A percentile compares a stretch with the other conserved stretches of the same genome.
phyloP scores from a whole-genome alignment of 2,329 filamentous ascomycete species.

The Fusarium equiseti region DNA sequence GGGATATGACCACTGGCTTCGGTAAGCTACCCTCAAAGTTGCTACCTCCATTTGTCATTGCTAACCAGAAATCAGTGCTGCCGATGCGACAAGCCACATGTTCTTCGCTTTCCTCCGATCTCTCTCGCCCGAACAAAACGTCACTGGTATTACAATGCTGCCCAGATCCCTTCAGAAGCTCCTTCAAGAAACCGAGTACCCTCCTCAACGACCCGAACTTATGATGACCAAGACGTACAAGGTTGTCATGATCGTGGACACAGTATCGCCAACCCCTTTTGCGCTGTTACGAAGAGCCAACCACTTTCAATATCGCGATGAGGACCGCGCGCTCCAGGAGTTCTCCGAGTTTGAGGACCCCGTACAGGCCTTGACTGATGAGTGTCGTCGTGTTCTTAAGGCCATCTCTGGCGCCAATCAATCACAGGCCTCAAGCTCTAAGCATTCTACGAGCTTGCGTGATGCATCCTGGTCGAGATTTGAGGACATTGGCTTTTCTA shows the following conservation, averaged over 20 bases:
- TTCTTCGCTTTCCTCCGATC: conserved; percentile 98
- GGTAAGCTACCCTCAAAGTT: conserved; percentile 61
- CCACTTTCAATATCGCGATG: conserved; percentile 94
- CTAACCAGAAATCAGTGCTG: conserved; percentile 71
- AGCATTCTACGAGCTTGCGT: conserved; percentile 77
- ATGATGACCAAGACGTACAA: conserved; percentile 86
- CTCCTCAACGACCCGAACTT: conserved; percentile 80
- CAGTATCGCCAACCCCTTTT: conserved; percentile 94
- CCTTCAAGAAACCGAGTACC: conserved; percentile 93
- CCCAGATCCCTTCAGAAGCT: conserved; percentile 93
- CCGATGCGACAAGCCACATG: conserved; percentile 94
- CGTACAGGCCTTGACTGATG: conserved; percentile 87
- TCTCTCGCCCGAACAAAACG: conserved; percentile 81
- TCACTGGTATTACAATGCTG: conserved; percentile 84
- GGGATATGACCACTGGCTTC: conserved; percentile 89
- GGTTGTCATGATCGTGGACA: conserved; percentile 96
- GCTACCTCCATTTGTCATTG: conserved; percentile 12
- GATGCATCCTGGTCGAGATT: conserved; percentile 98
- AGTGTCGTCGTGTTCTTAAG: conserved; percentile 90
- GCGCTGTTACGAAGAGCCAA: conserved; percentile 88
- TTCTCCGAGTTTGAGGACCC: conserved; percentile 94
- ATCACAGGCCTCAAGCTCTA: conserved; percentile 77
- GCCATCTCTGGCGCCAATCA: conserved; percentile 91
- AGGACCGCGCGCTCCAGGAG: conserved; percentile 83
- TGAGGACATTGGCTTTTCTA: conserved; percentile 92